These are phyloP conservation scores for Euphorbia schlechtendalii DNA, from an alignment of 441 rosid species.

Conservation along the genomic window DNA sequence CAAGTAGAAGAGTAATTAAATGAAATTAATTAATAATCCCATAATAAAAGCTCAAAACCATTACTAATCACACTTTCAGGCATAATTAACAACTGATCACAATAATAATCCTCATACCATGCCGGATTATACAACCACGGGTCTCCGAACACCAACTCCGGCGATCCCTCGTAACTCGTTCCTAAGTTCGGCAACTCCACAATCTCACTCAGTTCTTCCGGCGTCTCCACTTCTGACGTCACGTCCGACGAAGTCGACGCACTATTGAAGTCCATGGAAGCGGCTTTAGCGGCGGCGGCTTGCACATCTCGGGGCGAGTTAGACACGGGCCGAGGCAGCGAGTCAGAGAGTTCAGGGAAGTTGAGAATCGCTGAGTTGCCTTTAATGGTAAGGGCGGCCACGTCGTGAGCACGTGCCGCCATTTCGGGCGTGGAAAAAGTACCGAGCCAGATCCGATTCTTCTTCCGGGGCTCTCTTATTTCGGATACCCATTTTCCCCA, in stretches of 20 bases:
- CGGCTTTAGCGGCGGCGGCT: constrained; percentile 26
- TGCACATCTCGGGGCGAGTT: constrained; percentile 23
- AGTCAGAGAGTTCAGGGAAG: constrained; percentile 54
- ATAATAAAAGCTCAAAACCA: constrained; percentile 26
- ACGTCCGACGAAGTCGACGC: constrained; percentile 23
- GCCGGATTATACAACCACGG: constrained; percentile 34
- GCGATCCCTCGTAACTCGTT: constrained; percentile 35
- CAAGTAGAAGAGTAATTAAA: not conserved
- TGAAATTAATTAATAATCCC: constrained; percentile 22
- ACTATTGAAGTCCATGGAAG: constrained; percentile 20
- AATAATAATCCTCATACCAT: constrained; percentile 36
- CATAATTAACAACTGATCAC: constrained; percentile 26
- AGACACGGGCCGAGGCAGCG: constrained; percentile 24
- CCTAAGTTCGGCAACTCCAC: constrained; percentile 26
- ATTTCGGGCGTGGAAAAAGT: constrained; percentile 83
- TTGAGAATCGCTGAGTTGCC: constrained; percentile 73
- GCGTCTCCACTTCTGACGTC: constrained; percentile 23
- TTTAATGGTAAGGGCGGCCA: constrained; percentile 75
- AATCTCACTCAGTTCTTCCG: constrained; percentile 24
- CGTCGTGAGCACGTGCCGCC: constrained; percentile 96
- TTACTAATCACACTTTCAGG: constrained; percentile 23
- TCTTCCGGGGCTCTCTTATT: constrained; percentile 79
- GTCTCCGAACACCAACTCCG: constrained; percentile 45
- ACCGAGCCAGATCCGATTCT: constrained; percentile 77
- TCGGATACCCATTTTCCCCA: constrained; percentile 91